phyloP scores from a whole-genome alignment of 768 basidiomycete species.

The Mycena crocata region DNA sequence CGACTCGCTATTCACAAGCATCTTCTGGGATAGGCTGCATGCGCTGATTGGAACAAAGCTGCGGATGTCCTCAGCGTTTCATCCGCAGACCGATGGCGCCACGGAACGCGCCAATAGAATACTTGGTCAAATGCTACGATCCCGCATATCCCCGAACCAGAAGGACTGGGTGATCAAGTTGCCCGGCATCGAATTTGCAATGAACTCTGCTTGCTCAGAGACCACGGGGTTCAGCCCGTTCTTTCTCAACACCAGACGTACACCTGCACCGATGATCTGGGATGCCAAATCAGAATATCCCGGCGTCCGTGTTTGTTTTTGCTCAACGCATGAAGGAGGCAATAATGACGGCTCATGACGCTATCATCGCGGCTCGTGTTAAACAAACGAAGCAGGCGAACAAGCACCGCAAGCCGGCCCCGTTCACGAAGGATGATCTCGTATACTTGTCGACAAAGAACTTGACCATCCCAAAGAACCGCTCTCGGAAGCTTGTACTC shows the following conservation, averaged over 20 bases:
- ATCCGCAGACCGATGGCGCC: too few species aligned
- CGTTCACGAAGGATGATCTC: slow-evolving; percentile 41
- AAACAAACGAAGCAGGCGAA: slow-evolving; percentile 47
- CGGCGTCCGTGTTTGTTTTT: slow-evolving; percentile 39
- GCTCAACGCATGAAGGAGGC: slow-evolving; percentile 31
- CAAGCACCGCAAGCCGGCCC: slow-evolving; percentile 21
- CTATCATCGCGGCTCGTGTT: slow-evolving; percentile 39
- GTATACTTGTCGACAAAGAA: too few species aligned
- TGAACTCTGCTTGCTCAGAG: too few species aligned
- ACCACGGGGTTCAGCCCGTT: slow-evolving; percentile 38
- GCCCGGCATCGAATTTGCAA: too few species aligned
- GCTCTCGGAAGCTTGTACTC: slow-evolving; percentile 46
- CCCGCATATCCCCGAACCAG: slow-evolving; percentile 35
- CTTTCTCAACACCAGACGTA: slow-evolving; percentile 17
- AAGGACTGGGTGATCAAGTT: too few species aligned
- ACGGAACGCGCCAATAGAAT: slow-evolving; percentile 36
- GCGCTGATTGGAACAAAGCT: slow-evolving; percentile 35
- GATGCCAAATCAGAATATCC: slow-evolving; percentile 28
- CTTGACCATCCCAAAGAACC: slow-evolving; percentile 44
- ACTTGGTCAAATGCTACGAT: slow-evolving; percentile 35
- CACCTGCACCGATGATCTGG: slow-evolving; percentile 35
- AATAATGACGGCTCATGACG: slow-evolving; percentile 41
- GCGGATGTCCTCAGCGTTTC: slow-evolving; percentile 38
- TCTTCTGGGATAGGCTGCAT: slow-evolving; percentile 39
- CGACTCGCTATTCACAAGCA: slow-evolving; percentile 20